A percentile compares a stretch with the other conserved stretches of the same genome.
These are phyloP conservation scores for Phytophthora palmivora DNA, from an alignment of 352 stramenopile genomes.

Conservation along the genomic window DNA sequence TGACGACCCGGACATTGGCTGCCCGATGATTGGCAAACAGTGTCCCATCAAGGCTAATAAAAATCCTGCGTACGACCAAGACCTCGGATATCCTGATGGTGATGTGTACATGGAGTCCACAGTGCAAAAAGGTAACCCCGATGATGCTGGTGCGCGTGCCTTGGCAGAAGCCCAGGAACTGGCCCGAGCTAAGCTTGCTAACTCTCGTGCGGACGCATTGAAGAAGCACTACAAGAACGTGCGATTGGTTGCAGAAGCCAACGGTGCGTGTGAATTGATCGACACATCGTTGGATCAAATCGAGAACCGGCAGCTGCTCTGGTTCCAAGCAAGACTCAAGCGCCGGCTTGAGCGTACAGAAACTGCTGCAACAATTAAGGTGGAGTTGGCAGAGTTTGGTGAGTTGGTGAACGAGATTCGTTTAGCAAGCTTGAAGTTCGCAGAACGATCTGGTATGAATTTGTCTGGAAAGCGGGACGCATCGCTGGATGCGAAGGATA, in stretches of 20 bases:
- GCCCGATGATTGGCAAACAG: conserved; percentile 91
- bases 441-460: conserved; percentile 88
- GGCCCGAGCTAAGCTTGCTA: conserved; percentile 67
- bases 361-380: conserved; percentile 87
- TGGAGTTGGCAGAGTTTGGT: conserved; percentile 84
- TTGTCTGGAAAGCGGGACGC: conserved; percentile 81
- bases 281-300: conserved; percentile 81
- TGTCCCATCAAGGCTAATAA: conserved; percentile 91
- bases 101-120: conserved; percentile 82
- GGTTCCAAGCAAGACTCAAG: conserved; percentile 82
- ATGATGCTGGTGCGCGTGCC: conserved; percentile 74
- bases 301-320: conserved; percentile 71
- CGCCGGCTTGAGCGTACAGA: conserved; percentile 75
- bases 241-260: conserved; percentile 81
- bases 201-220: conserved; percentile 73
- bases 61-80: conserved; percentile 72
- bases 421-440: conserved; percentile 79
- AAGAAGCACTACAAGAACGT: conserved; percentile 92
- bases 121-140: conserved; percentile 70
- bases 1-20: conserved; percentile 83
- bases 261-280: conserved; percentile 78
- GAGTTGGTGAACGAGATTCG: conserved; percentile 85
- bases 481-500: conserved; percentile 72
- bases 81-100: conserved; percentile 83
- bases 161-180: conserved; percentile 75